These are phyloP conservation scores for Flaveria ramosissima DNA, from an alignment of 129 eudicot genomes.

Conservation along the genomic window DNA sequence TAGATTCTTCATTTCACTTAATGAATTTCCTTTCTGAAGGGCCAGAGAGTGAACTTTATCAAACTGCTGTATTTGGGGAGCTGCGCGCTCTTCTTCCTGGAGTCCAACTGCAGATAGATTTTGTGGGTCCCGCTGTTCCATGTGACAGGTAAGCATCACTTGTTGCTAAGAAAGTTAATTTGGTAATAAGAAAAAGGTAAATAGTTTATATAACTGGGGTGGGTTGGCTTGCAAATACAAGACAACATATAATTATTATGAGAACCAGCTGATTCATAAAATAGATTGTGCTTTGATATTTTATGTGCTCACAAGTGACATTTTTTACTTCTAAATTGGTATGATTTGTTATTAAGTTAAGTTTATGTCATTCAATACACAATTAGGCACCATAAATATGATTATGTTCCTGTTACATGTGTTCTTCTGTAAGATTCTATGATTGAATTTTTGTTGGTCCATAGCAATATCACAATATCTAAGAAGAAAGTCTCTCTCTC, in stretches of 20 bases:
- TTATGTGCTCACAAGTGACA: neutral
- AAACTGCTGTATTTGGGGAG: slow-evolving; percentile 71
- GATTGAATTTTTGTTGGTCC: neutral
- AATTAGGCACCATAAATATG: neutral
- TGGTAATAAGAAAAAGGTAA: slow-evolving; percentile 9
- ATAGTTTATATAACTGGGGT: neutral
- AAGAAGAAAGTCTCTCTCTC: neutral
- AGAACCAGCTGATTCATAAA: neutral
- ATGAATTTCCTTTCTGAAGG: slow-evolving; percentile 42
- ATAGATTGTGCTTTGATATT: neutral
- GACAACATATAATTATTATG: neutral
- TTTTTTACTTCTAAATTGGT: neutral
- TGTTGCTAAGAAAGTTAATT: neutral
- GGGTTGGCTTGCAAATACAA: neutral
- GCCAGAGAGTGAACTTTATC: slow-evolving; percentile 83
- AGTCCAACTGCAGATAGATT: slow-evolving; percentile 53
- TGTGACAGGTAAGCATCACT: slow-evolving; percentile 45
- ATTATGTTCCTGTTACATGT: neutral
- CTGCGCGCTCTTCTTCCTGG: slow-evolving; percentile 82
- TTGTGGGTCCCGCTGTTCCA: slow-evolving; percentile 82
- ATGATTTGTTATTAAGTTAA: neutral
- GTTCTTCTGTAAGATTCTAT: neutral
- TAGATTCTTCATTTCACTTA: slow-evolving; percentile 21
- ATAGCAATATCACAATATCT: neutral
- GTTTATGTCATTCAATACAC: neutral